A percentile compares a stretch with the other conserved stretches of the same genome.
These are phyloP conservation scores for Xerophyta viscosa DNA, from an alignment of 106 monocot genomes.

Conservation along the genomic window DNA sequence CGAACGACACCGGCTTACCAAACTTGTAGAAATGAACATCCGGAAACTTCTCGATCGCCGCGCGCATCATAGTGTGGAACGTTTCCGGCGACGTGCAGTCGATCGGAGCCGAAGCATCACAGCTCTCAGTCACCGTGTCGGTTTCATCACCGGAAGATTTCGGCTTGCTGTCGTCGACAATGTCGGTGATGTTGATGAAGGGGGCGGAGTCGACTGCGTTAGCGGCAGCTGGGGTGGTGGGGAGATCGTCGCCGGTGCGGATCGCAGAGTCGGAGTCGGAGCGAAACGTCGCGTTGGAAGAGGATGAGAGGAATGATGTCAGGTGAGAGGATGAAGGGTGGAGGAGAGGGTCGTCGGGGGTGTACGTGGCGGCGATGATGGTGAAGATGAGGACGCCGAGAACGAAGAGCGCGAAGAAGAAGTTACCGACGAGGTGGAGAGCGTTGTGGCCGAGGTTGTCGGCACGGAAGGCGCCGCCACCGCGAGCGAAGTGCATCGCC, in stretches of 20 bases:
- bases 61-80: slow-evolving; percentile 69
- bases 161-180: background rate
- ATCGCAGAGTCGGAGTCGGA: slow-evolving; percentile 30
- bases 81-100: slow-evolving; percentile 47
- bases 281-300: slow-evolving; percentile 62
- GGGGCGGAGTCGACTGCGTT: background rate
- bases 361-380: slow-evolving; percentile 71
- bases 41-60: slow-evolving; percentile 55
- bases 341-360: slow-evolving; percentile 57
- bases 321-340: slow-evolving; percentile 32
- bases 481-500: background rate
- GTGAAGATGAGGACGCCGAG: slow-evolving; percentile 57
- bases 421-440: slow-evolving; percentile 41
- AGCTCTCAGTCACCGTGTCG: slow-evolving; percentile 7
- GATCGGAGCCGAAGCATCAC: slow-evolving; percentile 28
- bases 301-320: slow-evolving; percentile 50
- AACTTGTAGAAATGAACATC: slow-evolving; percentile 72
- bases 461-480: slow-evolving; percentile 23
- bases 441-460: slow-evolving; percentile 49
- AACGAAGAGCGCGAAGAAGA: slow-evolving; percentile 69
- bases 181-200: background rate
- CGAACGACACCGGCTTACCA: slow-evolving; percentile 47
- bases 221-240: slow-evolving; percentile 3
- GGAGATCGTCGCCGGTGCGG: slow-evolving; percentile 55
- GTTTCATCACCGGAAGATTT: too few relatives aligned